Evolutionary conservation across 768 basidiomycete species (phyloP).

Genomic region (Naganishia onofrii): DNA sequence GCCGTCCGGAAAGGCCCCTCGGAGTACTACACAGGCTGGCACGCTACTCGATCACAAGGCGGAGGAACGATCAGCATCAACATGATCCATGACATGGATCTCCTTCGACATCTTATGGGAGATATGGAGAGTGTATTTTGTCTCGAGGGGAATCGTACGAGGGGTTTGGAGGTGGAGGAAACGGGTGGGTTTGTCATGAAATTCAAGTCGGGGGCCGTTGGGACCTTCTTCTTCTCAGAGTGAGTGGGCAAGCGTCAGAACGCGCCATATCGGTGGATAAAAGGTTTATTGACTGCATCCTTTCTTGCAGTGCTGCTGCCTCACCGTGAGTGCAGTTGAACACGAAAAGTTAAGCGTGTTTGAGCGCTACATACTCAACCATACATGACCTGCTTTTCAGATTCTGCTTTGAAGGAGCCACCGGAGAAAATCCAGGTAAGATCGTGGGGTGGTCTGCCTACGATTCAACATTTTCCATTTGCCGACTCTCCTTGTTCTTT

Average conservation of each 20-base stretch:
- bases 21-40: constrained; percentile 24
- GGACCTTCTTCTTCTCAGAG: constrained; percentile 40
- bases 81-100: constrained; percentile 33
- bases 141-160: constrained; percentile 25
- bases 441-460: constrained; percentile 18
- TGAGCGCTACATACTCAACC: not conserved
- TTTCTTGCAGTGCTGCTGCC: constrained; percentile 30
- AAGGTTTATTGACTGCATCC: not conserved
- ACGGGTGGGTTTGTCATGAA: constrained; percentile 34
- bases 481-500: not conserved
- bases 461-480: not conserved
- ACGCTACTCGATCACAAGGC: not conserved
- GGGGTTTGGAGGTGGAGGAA: constrained; percentile 36
- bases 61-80: constrained; percentile 17
- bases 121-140: constrained; percentile 33
- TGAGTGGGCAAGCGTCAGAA: not conserved
- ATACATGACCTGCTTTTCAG: not conserved
- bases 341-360: not conserved
- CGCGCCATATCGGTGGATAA: not conserved
- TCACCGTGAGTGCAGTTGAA: constrained; percentile 29
- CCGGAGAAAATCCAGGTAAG: constrained; percentile 38
- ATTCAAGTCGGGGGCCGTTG: constrained; percentile 36
- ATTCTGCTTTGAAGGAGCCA: constrained; percentile 32
- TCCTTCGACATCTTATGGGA: constrained; percentile 34
- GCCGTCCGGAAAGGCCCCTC: constrained; percentile 18